A percentile compares a stretch with the other conserved stretches of the same genome.
These are phyloP conservation scores for Wallacemonas collosoma DNA, from an alignment of 208 protist species.

Conservation along the genomic window DNA sequence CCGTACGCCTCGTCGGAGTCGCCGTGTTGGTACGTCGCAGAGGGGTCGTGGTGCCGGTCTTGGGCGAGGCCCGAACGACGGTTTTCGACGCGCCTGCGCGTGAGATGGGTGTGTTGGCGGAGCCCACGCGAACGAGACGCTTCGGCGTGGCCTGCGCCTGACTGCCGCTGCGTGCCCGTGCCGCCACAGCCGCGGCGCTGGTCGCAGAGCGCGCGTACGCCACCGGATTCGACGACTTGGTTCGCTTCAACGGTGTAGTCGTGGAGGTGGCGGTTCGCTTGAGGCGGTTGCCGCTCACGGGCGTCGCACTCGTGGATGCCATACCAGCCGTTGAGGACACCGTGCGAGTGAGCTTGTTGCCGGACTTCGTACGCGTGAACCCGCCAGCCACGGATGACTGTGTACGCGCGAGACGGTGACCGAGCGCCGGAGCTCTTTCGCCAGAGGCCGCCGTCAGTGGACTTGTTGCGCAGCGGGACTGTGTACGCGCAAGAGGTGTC, in stretches of 20 bases:
- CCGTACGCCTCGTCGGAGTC: background rate
- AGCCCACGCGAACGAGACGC: constrained; percentile 16
- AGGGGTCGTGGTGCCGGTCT: constrained; percentile 13
- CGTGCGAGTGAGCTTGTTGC: constrained; percentile 16
- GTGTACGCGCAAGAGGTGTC: constrained; percentile 17
- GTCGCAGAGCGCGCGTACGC: constrained; percentile 15
- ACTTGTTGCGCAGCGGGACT: constrained; percentile 12
- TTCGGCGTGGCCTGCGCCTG: constrained; percentile 16
- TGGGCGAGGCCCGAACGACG: background rate
- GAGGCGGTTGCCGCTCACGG: constrained; percentile 10
- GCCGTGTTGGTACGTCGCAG: constrained; percentile 28
- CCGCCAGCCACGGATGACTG: constrained; percentile 13
- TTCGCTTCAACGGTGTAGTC: constrained; percentile 11
- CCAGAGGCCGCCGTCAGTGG: constrained; percentile 21
- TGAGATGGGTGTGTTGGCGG: constrained; percentile 13
- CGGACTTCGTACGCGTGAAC: constrained; percentile 19
- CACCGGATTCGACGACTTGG: constrained; percentile 7
- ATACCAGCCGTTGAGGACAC: background rate
- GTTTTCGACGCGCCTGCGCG: background rate
- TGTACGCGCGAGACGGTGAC: constrained; percentile 7
- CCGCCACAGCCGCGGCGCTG: background rate
- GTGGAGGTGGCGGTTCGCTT: constrained; percentile 31
- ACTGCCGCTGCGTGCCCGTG: background rate
- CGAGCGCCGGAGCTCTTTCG: background rate
- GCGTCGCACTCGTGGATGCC: background rate